Conservation (phyloP, 2,329 filamentous ascomycete species). For the Chaetomium olivaceum region DNA sequence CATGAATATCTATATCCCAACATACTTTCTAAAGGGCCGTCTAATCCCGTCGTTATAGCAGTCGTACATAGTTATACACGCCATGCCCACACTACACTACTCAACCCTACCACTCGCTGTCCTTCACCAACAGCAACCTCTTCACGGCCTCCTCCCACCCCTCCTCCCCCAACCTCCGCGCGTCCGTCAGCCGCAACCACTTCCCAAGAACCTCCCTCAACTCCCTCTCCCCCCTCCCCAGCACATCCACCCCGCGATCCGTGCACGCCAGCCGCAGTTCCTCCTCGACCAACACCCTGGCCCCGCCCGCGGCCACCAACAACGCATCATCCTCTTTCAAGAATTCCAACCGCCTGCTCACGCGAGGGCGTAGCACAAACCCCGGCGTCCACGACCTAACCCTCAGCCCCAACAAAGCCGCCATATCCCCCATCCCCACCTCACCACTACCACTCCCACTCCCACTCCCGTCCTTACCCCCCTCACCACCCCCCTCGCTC, state of each 20-base stretch:
- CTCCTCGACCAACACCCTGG: constrained; percentile 55
- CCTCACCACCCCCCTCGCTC: neutral
- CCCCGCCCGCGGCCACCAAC: constrained; percentile 64
- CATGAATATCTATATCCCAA: neutral
- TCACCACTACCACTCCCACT: neutral
- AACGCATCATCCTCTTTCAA: constrained; percentile 70
- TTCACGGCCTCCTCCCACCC: constrained; percentile 42
- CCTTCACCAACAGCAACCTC: constrained; percentile 16
- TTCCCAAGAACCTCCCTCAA: constrained; percentile 49
- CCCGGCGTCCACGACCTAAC: constrained; percentile 41
- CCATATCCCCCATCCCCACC: constrained; percentile 30
- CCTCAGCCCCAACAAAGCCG: constrained; percentile 43
- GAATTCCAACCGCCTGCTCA: constrained; percentile 60
- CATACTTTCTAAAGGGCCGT: neutral
- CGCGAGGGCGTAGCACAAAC: constrained; percentile 54
- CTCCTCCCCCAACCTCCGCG: constrained; percentile 41
- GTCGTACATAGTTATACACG: neutral
- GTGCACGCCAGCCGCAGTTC: constrained; percentile 71
- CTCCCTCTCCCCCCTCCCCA: constrained; percentile 58
- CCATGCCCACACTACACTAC: neutral
- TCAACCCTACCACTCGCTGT: constrained; percentile 29
- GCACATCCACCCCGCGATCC: constrained; percentile 64
- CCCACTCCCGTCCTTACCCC: neutral
- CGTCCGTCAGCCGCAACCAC: constrained; percentile 50
- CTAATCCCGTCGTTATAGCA: neutral